Evolutionary conservation across 768 basidiomycete species (phyloP).

Genomic region (Termitomyces bulborhizus): DNA sequence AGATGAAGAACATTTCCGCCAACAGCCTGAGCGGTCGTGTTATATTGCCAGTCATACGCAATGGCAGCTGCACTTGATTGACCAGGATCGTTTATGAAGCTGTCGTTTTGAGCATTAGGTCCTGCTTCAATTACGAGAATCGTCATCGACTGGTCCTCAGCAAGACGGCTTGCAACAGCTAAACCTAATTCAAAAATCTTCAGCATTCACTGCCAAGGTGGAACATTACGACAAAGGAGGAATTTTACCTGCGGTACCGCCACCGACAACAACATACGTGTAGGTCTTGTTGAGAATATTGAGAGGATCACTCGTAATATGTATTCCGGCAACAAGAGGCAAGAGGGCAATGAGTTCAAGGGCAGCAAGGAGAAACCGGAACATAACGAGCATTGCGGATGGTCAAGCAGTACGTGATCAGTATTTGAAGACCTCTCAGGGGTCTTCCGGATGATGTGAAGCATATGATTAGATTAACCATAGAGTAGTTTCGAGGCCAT

Average conservation of each 20-base stretch:
- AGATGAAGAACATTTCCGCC: slow-evolving; percentile 5
- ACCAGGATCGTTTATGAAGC: slow-evolving; percentile 10
- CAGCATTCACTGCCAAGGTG: not conserved
- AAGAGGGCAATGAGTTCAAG: not conserved
- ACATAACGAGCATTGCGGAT: not conserved
- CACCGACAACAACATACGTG: slow-evolving; percentile 10
- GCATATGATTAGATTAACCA: too few relatives aligned
- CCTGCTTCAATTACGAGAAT: slow-evolving; percentile 13
- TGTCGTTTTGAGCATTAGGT: slow-evolving; percentile 11
- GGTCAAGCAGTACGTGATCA: not conserved
- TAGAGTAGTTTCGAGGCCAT: too few relatives aligned
- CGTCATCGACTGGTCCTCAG: slow-evolving; percentile 2
- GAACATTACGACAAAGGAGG: too few relatives aligned
- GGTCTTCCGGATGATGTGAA: too few relatives aligned
- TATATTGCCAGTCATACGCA: slow-evolving; percentile 9
- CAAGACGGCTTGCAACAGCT: slow-evolving; percentile 11
- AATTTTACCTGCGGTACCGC: slow-evolving; percentile 10
- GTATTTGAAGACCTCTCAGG: too few relatives aligned
- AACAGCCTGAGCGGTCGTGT: slow-evolving; percentile 9
- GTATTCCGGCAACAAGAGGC: slow-evolving; percentile 2
- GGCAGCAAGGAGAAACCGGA: not conserved
- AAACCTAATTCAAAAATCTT: not conserved
- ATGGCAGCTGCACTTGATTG: not conserved
- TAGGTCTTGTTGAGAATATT: slow-evolving; percentile 7
- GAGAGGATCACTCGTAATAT: slow-evolving; percentile 5